These are phyloP conservation scores for Fusarium neocosmosporiellum DNA, from an alignment of 2,329 filamentous ascomycete genomes.

Conservation along the genomic window DNA sequence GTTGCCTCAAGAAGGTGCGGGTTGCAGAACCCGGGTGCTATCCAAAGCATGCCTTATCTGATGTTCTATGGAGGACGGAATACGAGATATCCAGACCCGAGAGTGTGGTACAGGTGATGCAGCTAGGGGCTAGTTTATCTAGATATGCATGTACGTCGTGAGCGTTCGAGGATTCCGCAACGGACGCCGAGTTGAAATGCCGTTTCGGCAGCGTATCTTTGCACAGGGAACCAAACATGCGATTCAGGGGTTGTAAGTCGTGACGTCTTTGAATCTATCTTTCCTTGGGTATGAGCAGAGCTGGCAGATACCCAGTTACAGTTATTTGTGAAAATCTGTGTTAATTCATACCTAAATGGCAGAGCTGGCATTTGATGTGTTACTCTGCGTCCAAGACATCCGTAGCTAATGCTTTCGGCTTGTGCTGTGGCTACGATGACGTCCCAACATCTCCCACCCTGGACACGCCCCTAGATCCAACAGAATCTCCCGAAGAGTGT, in stretches of 20 bases:
- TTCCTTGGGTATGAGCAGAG: not conserved
- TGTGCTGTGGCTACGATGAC: not conserved
- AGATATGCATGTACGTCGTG: not conserved
- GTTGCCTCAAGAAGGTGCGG: not conserved
- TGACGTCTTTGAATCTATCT: not conserved
- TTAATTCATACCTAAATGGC: not conserved
- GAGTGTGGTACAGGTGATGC: not conserved
- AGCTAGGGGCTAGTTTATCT: not conserved
- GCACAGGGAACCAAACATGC: not conserved
- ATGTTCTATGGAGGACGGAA: not conserved
- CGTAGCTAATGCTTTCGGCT: not conserved
- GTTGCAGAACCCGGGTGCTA: constrained; percentile 14
- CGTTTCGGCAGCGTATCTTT: not conserved
- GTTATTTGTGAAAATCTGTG: not conserved
- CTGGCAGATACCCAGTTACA: not conserved
- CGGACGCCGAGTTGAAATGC: not conserved
- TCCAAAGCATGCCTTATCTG: not conserved
- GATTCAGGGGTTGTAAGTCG: not conserved
- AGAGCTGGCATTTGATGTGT: not conserved
- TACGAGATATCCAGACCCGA: not conserved
- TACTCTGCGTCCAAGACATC: not conserved
- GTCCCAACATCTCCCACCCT: not conserved
- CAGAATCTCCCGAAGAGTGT: not conserved
- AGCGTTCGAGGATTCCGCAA: not conserved
- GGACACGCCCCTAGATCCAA: not conserved